Evolutionary conservation across 768 basidiomycete genomes (phyloP), one percentile per base, ranked within the genome.

Genomic region (Ephemerocybe angulata): DNA sequence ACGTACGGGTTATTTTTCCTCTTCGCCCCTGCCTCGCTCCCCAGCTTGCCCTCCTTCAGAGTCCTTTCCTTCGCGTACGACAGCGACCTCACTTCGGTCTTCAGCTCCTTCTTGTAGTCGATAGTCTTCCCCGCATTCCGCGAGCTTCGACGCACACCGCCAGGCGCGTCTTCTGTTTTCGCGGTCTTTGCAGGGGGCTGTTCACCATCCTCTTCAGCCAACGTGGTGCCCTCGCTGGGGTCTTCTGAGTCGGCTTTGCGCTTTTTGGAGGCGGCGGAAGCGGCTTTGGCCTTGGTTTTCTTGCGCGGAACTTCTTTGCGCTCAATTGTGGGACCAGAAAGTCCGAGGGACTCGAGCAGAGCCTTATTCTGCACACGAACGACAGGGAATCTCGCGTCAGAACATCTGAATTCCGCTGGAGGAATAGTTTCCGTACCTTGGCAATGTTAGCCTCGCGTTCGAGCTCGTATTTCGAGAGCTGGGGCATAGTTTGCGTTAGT

Each of bases 101-200:
- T 64, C 25, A 70, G 72, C 57, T 84, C 81, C 22, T 67, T 70
- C 3, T 64, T 76, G 65, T 87, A 86, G 67, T 87, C 75, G 3
- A 83, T 65, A 13, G 63, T 68, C 60, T 83, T 87, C 1, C 83
- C 85, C 3, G 76, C 72, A 58, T 84, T 84, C 48, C 90, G 78
- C 41, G 79, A 71, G 64, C 90, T 92, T 50, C 91, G 75, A n/a
- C 90, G 81, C 52, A 76, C 61, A 10, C 73, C 74, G 5, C 62
- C 54, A 30, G 61, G 59, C 1, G 59, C 27, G 24, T 69, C 65
- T 33, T 71, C 68, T n/a, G 64, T 63, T 50, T 75, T 72, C 30
- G 63, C 58, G 7, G 64, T 65, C 62, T 73, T 76, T 33, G 61
- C 43, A 6, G 62, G 58, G 12, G 65, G 57, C 29, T 52, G 50